A percentile compares a stretch with the other conserved stretches of the same genome.
These are phyloP conservation scores for Botrytis squamosa DNA, from an alignment of 2,329 filamentous ascomycete species.

Conservation along the genomic window DNA sequence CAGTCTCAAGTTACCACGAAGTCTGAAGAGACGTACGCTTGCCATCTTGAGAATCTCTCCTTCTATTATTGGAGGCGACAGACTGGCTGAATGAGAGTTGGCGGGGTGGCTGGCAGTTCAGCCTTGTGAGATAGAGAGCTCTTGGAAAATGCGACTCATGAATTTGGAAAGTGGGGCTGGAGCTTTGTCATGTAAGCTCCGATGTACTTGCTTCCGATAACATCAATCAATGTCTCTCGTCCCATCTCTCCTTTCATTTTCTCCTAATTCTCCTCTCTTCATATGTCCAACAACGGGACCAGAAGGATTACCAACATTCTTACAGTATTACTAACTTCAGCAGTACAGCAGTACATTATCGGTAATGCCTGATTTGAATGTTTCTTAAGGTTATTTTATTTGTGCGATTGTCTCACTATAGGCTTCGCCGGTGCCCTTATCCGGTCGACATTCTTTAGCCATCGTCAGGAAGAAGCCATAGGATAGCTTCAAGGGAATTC, in stretches of 20 bases:
- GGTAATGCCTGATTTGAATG: constrained; percentile 3
- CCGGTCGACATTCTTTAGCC: constrained; percentile 26
- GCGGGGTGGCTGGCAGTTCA: neutral
- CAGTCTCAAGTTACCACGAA: constrained; percentile 28
- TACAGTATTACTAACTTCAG: constrained; percentile 30
- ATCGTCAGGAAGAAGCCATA: neutral
- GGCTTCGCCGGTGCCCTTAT: constrained; percentile 10
- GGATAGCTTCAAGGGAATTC: neutral
- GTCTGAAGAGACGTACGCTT: constrained; percentile 38
- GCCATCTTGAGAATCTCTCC: constrained; percentile 36
- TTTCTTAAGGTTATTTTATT: constrained; percentile 12
- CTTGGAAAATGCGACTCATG: constrained; percentile 24
- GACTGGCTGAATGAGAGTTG: neutral
- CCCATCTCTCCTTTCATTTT: constrained; percentile 9
- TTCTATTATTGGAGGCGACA: neutral
- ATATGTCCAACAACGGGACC: constrained; percentile 18
- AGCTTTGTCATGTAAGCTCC: constrained; percentile 25
- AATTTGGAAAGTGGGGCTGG: constrained; percentile 22
- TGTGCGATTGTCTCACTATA: constrained; percentile 12
- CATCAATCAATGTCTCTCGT: neutral
- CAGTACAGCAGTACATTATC: constrained; percentile 3
- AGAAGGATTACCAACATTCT: constrained; percentile 26
- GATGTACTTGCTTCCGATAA: constrained; percentile 8
- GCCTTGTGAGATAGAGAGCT: neutral
- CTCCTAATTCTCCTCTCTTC: constrained; percentile 21